phyloP scores from a whole-genome alignment of 805 yeast species.

The Lipomyces oligophaga region DNA sequence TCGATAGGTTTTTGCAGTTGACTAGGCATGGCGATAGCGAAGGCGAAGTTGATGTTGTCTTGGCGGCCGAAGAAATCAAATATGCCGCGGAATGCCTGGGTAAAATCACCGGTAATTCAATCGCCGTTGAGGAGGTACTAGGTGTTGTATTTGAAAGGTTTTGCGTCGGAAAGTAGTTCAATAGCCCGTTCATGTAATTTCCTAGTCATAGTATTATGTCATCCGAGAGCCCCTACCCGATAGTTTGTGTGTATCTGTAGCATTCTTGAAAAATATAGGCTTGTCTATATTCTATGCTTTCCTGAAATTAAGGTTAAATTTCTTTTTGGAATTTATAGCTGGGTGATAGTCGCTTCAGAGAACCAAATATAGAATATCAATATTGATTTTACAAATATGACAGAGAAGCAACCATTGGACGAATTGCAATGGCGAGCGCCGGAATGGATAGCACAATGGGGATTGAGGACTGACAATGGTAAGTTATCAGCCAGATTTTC shows the following conservation, averaged over 20 bases:
- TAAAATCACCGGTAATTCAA: slow-evolving; percentile 81
- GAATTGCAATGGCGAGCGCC: slow-evolving; percentile 90
- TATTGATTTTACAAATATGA: neutral
- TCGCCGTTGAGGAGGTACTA: slow-evolving; percentile 84
- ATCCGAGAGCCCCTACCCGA: too few relatives aligned
- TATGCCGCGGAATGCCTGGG: slow-evolving; percentile 84
- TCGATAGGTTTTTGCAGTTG: slow-evolving; percentile 54
- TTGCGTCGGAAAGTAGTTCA: slow-evolving; percentile 93
- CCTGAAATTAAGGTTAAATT: too few relatives aligned
- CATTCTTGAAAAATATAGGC: too few relatives aligned
- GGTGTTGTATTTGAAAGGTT: slow-evolving; percentile 89
- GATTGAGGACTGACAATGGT: slow-evolving; percentile 74
- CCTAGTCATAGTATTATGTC: too few relatives aligned
- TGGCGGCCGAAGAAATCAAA: slow-evolving; percentile 73
- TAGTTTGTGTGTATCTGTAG: too few relatives aligned
- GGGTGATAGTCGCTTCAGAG: too few relatives aligned
- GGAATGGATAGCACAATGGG: slow-evolving; percentile 91
- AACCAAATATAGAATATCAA: too few relatives aligned
- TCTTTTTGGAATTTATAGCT: too few relatives aligned
- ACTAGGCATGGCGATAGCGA: slow-evolving; percentile 33
- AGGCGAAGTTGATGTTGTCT: slow-evolving; percentile 55
- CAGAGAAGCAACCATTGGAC: slow-evolving; percentile 17
- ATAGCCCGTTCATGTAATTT: too few relatives aligned
- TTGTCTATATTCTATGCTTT: too few relatives aligned
- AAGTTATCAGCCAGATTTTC: neutral